phyloP scores from a whole-genome alignment of 345 rosid species.

The Sisymbrium irio region DNA sequence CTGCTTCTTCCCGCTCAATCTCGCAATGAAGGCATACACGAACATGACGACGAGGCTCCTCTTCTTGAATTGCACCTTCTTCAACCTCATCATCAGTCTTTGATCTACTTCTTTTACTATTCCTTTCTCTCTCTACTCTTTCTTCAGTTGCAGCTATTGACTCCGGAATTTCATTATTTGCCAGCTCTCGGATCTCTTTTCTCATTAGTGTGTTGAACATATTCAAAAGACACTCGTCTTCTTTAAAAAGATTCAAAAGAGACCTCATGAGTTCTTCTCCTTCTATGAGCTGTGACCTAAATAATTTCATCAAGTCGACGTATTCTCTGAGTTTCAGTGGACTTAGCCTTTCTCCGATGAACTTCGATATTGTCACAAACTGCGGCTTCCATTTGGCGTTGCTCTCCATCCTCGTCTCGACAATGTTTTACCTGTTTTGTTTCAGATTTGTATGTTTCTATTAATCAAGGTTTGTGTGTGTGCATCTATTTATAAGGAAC shows the following conservation, averaged over 20 bases:
- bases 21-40: background rate
- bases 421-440: no score
- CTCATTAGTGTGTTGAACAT: background rate
- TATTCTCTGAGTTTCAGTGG: background rate
- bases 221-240: background rate
- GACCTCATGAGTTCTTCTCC: background rate
- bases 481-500: no score
- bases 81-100: background rate
- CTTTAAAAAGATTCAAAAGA: background rate
- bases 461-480: no score
- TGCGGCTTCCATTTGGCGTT: background rate
- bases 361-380: background rate
- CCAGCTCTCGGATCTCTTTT: background rate
- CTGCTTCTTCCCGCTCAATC: background rate
- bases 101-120: background rate
- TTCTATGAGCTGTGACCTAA: background rate
- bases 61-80: background rate
- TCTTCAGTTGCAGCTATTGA: background rate
- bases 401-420: background rate
- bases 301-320: background rate
- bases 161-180: background rate
- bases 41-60: background rate
- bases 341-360: background rate
- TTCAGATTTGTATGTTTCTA: no score
- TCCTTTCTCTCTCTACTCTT: no score